phyloP scores from a whole-genome alignment of 2,329 filamentous ascomycete species.

The Apiospora kogelbergensis region DNA sequence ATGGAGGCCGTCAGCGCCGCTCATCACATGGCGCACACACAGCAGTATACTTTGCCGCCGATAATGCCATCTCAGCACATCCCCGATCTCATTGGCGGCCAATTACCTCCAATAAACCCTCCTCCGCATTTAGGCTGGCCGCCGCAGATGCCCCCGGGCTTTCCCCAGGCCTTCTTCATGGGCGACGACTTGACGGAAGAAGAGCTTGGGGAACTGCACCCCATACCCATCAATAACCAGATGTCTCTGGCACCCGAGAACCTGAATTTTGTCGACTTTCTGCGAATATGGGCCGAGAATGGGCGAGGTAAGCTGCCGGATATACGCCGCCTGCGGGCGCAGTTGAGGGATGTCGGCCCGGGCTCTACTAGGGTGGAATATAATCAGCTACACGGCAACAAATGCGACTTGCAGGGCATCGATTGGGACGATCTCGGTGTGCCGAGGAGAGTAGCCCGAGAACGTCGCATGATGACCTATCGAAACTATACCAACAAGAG shows the following conservation, averaged over 20 bases:
- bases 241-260: constrained; percentile 48
- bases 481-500: constrained; percentile 57
- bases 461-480: constrained; percentile 48
- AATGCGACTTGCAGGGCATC: constrained; percentile 59
- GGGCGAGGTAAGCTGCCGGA: constrained; percentile 3
- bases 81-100: not conserved
- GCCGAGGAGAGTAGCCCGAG: constrained; percentile 47
- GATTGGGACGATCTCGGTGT: constrained; percentile 56
- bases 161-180: not conserved
- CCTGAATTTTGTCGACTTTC: constrained; percentile 48
- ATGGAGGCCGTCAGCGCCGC: constrained; percentile 20
- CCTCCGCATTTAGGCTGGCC: constrained; percentile 1
- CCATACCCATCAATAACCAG: constrained; percentile 30
- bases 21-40: constrained; percentile 31
- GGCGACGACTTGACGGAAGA: constrained; percentile 22
- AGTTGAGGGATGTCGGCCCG: constrained; percentile 24
- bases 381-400: constrained; percentile 53
- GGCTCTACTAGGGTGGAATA: constrained; percentile 33
- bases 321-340: not conserved
- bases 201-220: constrained; percentile 23
- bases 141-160: not conserved
- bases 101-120: constrained; percentile 3
- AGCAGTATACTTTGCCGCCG: constrained; percentile 35
- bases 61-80: not conserved
- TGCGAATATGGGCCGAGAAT: constrained; percentile 45